Evolutionary conservation across 2,329 filamentous ascomycete species (phyloP).

Genomic region (Zasmidium angulare): DNA sequence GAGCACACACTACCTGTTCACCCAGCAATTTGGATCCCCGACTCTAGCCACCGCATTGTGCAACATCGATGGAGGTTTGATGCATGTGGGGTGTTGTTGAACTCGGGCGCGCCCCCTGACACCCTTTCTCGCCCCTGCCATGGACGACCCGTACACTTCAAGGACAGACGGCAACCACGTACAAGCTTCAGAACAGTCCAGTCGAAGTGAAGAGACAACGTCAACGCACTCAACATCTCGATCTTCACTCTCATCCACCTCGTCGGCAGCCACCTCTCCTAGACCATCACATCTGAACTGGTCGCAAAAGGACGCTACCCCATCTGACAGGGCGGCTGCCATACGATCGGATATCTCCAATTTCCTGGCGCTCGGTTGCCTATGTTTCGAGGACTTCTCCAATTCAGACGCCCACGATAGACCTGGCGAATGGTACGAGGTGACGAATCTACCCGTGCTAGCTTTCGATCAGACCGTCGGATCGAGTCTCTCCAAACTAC

Average conservation of each 20-base stretch:
- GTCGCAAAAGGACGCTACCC: neutral
- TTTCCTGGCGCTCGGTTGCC: constrained; percentile 28
- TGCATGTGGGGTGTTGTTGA: too few relatives aligned
- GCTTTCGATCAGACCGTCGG: neutral
- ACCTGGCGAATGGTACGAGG: constrained; percentile 8
- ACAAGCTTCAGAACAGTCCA: too few relatives aligned
- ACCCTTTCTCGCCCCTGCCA: too few relatives aligned
- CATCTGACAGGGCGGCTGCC: neutral
- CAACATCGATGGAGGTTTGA: too few relatives aligned
- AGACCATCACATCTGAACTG: neutral
- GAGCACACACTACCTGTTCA: too few relatives aligned
- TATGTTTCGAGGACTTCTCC: constrained; percentile 16
- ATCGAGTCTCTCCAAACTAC: constrained; percentile 16
- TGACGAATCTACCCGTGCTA: neutral
- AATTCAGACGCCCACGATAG: neutral
- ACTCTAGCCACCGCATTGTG: too few relatives aligned
- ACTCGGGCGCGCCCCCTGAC: too few relatives aligned
- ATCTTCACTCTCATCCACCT: neutral
- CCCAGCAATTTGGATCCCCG: too few relatives aligned
- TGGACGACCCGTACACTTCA: too few relatives aligned
- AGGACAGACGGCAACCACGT: too few relatives aligned
- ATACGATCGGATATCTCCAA: constrained; percentile 18
- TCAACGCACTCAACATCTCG: neutral
- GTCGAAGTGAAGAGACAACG: neutral
- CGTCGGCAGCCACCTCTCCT: neutral